Conservation (phyloP, 1,139 yeast genomes). For the Debaryomyces psychrophilus region DNA sequence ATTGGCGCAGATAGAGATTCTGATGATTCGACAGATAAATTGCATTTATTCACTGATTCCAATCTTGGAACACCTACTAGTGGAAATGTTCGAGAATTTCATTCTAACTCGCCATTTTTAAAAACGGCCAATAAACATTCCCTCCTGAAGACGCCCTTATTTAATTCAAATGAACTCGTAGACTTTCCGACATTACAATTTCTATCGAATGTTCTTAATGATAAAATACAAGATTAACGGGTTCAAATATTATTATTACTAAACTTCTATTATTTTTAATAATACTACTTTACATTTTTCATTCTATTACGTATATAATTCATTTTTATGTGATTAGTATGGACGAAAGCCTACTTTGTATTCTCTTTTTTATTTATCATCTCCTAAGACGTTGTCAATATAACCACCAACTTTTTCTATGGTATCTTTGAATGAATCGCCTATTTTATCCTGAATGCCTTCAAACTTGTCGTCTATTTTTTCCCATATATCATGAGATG, state of each 20-base stretch:
- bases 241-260: neutral
- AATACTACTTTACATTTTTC: neutral
- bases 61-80: constrained; percentile 25
- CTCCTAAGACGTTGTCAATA: constrained; percentile 17
- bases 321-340: neutral
- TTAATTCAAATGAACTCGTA: constrained; percentile 12
- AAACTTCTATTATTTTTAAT: neutral
- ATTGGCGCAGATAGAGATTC: constrained; percentile 7
- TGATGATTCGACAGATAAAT: constrained; percentile 14
- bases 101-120: constrained; percentile 33
- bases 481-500: constrained; percentile 26
- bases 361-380: neutral
- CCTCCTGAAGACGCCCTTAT: constrained; percentile 11
- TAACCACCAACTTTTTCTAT: constrained; percentile 18
- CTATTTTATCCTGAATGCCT: constrained; percentile 21
- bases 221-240: constrained; percentile 11
- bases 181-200: constrained; percentile 20
- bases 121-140: constrained; percentile 14
- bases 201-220: constrained; percentile 18
- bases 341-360: neutral
- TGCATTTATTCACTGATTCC: constrained; percentile 9
- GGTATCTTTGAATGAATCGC: constrained; percentile 21
- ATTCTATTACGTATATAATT: constrained; percentile 7
- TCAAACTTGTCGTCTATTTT: constrained; percentile 35
- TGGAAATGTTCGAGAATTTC: constrained; percentile 12